Conservation (phyloP, 257 asterid genomes). For the Gardenia jasminoides region DNA sequence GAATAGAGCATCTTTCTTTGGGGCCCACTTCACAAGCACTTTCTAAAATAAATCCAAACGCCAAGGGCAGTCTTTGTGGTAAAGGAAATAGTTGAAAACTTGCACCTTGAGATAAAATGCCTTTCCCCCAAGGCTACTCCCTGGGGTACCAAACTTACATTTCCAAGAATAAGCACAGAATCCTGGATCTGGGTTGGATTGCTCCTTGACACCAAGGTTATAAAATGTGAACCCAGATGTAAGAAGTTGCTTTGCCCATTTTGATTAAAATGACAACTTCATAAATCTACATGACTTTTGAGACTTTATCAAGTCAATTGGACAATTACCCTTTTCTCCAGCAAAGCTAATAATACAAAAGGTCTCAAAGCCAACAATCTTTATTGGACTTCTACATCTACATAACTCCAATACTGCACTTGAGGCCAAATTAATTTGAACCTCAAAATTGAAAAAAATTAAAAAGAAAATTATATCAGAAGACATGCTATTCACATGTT, state of each 20-base stretch:
- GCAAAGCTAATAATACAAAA: not conserved
- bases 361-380: not conserved
- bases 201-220: not conserved
- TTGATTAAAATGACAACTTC: not conserved
- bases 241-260: not conserved
- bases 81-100: not conserved
- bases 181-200: not conserved
- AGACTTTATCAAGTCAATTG: not conserved
- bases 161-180: not conserved
- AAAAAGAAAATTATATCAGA: not conserved
- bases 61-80: not conserved
- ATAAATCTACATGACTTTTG: slow-evolving; percentile 2
- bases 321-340: not conserved
- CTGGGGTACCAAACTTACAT: not conserved
- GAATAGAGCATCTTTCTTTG: not conserved
- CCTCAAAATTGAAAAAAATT: not conserved
- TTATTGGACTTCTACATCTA: not conserved
- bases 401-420: not conserved
- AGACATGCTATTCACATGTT: not conserved
- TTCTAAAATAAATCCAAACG: not conserved
- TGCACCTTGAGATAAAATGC: not conserved
- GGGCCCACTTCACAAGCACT: not conserved
- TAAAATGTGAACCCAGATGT: not conserved
- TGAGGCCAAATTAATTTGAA: not conserved
- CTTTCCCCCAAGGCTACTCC: not conserved